Evolutionary conservation across 2,329 filamentous ascomycete species (phyloP).

Genomic region (Epichloe baconii): DNA sequence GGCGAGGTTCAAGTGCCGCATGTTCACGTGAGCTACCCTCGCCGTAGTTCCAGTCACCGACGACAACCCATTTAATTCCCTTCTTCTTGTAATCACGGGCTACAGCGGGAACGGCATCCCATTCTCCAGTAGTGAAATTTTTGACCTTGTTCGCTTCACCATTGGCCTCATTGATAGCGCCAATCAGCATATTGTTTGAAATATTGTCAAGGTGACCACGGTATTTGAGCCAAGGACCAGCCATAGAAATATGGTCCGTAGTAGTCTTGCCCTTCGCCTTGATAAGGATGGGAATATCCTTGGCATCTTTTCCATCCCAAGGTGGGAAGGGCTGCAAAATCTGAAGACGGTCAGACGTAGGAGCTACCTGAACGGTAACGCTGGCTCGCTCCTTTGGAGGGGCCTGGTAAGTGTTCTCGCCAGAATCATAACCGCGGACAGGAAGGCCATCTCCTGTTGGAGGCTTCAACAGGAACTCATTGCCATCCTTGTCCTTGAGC

Average conservation of each 20-base stretch:
- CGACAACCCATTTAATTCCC: conserved; percentile 90
- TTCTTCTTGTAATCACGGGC: conserved; percentile 98
- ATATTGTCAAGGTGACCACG: conserved; percentile 98
- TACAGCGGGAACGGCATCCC: conserved; percentile 79
- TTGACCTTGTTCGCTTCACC: conserved; percentile 95
- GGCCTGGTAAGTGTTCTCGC: conserved; percentile 89
- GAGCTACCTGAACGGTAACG: conserved; percentile 72
- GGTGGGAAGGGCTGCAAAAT: conserved; percentile 71
- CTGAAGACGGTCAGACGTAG: conserved; percentile 87
- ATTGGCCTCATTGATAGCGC: conserved; percentile 91
- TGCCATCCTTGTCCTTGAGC: conserved; percentile 89
- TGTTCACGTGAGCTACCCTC: conserved; percentile 97
- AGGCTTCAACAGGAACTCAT: conserved; percentile 78
- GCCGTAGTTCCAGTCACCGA: conserved; percentile 99
- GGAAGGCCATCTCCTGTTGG: conserved; percentile 77
- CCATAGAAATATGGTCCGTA: conserved; percentile 95
- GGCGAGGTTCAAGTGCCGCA: conserved; percentile 91
- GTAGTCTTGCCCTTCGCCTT: conserved; percentile 95
- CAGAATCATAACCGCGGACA: conserved; percentile 71
- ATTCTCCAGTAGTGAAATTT: conserved; percentile 76
- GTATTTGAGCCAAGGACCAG: conserved; percentile 96
- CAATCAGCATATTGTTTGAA: conserved; percentile 99
- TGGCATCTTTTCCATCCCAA: conserved; percentile 88
- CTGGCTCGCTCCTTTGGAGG: conserved; percentile 65
- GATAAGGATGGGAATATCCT: conserved; percentile 80